Evolutionary conservation across 1,284 basidiomycete genomes (phyloP), one percentile per base, ranked within the genome.

Genomic region (Marasmius sp.): DNA sequence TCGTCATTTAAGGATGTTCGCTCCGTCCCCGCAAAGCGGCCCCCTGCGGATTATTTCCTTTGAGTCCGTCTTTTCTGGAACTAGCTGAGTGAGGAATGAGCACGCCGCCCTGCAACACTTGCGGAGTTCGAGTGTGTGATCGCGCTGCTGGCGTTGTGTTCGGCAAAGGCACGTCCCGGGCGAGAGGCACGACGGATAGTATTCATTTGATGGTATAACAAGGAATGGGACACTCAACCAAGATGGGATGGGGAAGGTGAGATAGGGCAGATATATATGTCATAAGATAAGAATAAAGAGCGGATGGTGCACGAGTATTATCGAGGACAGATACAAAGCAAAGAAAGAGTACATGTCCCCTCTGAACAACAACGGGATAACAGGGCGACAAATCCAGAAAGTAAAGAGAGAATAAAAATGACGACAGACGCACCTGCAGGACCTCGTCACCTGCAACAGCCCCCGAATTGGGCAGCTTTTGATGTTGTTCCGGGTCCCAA

Each of bases 1-100:
- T 53, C 43, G 58, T 58, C 27, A 59, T 43, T 45, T 33, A 69
- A 94, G 85, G 93, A 95, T 65, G 90, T 94, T n/a, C 85, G 88
- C 66, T 91, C 91, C 43, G 89, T 94, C 74, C 93, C 93, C 43
- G 88, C 92, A 56, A 95, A 95, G 78, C 84, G 93, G 33, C 93
- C 94, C n/a, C 88, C 91, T 38, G 88, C 92, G 53, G 91, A 93
- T 73, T 93, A 93, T 70, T 93, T 92, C 73, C 75, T 92, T 51
- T 92, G 75, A 75, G 27, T 33, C 20, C 20, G 33, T 18, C 18
- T 51, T 20, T 38, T 27, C 36, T 37, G 43, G 43, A 18, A 14
- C 4, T 2, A 45, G 18, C 18, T 27, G 18, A n/a, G 27, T 45
- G 18, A 45, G 43, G 27, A 27, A 27, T 27, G 27, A 27, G 27